A percentile compares a stretch with the other conserved stretches of the same genome.
These are phyloP conservation scores for Atkinsonella hypoxylon DNA, from an alignment of 2,329 filamentous ascomycete genomes.

Conservation along the genomic window DNA sequence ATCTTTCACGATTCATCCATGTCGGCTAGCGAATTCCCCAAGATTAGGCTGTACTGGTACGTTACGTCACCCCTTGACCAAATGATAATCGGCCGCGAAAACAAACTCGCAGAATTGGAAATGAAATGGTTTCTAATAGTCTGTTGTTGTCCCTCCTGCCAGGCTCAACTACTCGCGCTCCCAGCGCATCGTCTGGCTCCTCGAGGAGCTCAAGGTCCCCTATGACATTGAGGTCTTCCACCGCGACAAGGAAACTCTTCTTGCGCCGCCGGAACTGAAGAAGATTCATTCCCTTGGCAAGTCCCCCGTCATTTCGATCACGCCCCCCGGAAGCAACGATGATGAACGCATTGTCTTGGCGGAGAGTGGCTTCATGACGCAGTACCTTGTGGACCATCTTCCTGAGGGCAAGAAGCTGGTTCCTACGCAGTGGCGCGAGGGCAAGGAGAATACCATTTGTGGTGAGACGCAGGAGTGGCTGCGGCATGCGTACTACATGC, in stretches of 20 bases:
- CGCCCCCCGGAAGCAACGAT: slow-evolving; percentile 18
- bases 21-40: slow-evolving; percentile 22
- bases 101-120: no score
- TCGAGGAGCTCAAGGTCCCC: slow-evolving; percentile 67
- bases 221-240: slow-evolving; percentile 76
- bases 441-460: slow-evolving; percentile 43
- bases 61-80: slow-evolving; percentile 2
- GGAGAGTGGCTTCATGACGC: slow-evolving; percentile 69
- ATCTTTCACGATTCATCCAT: background rate
- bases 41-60: slow-evolving; percentile 55
- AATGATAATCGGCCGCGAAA: no score
- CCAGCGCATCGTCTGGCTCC: slow-evolving; percentile 74
- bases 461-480: slow-evolving; percentile 51
- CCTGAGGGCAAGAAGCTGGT: slow-evolving; percentile 32
- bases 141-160: background rate
- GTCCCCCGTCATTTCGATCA: slow-evolving; percentile 64
- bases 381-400: slow-evolving; percentile 66
- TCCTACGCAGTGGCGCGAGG: slow-evolving; percentile 42
- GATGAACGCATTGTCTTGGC: slow-evolving; percentile 50
- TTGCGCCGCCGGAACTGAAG: slow-evolving; percentile 67
- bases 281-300: slow-evolving; percentile 78
- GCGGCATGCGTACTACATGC: slow-evolving; percentile 57
- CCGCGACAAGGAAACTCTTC: slow-evolving; percentile 44
- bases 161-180: slow-evolving; percentile 79
- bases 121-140: background rate